phyloP scores from a whole-genome alignment of 148 eudicot genomes.

The Heliamphora exappendiculata region DNA sequence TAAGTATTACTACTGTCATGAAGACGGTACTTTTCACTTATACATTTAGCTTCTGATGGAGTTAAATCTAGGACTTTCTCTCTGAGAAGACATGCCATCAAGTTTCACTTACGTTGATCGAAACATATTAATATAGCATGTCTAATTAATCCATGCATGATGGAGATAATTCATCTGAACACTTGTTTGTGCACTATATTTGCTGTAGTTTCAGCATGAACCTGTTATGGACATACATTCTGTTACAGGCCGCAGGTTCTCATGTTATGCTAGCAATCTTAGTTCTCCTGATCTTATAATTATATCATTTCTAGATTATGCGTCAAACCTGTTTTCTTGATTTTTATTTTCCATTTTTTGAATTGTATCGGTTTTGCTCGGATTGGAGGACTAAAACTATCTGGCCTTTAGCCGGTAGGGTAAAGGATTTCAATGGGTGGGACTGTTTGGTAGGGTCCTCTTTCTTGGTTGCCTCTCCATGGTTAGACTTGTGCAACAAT shows the following conservation, averaged over 20 bases:
- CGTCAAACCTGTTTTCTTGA: neutral
- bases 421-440: neutral
- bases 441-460: neutral
- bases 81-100: neutral
- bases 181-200: neutral
- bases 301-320: neutral
- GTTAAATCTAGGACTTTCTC: neutral
- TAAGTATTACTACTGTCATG: conserved; percentile 21
- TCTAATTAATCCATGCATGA: too few relatives aligned
- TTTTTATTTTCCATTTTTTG: neutral
- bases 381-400: neutral
- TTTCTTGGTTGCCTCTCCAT: neutral
- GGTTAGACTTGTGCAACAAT: neutral
- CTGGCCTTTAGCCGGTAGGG: neutral
- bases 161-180: neutral
- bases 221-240: neutral
- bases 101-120: neutral
- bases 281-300: neutral
- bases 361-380: neutral
- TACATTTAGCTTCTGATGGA: neutral
- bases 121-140: neutral
- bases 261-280: neutral
- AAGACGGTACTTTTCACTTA: neutral
- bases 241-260: neutral
- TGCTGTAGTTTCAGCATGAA: neutral